Evolutionary conservation across 1,284 basidiomycete genomes (phyloP), one percentile per base, ranked within the genome.

Genomic region (Puccinia polysora): DNA sequence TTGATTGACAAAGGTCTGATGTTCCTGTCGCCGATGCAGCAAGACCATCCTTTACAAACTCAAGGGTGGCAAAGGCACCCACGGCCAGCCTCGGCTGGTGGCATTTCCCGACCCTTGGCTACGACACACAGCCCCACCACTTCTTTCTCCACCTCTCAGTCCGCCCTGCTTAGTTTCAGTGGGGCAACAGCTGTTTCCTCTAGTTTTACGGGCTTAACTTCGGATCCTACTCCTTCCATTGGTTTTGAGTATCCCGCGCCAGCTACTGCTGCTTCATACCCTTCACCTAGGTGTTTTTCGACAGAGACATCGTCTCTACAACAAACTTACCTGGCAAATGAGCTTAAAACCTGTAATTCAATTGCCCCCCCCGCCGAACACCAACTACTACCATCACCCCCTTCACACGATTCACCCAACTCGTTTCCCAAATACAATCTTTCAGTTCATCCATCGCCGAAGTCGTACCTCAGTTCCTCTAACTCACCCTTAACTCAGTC

Each of bases 91-190:
- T 64, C 62, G 18, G 30, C 47, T 20, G 62, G 50, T 30, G 62
- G 62, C 32, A 34, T 64, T 20, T 49, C 62, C 8, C 62, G 10
- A 30, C 15, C 62, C 23, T 36, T 14, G 28, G 25, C 62, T 20
- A 18, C 28, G 32, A 49, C 43, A n/a, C 23, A 25, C 49, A 20
- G 62, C 23, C 47, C 45, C 28, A 50, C 20, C 23, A 36, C 45
- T 36, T 30, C 62, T 32, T 64, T 64, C 49, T 52, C 32, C 34
- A 64, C n/a, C 43, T 28, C 62, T 52, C 62, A 47, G 30, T 63
- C 62, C 8, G 30, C 62, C 7, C 23, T 34, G 7, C 34, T 38
- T 10, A 8, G 32, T 36, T 32, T 30, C 28, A 34, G 18, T 20
- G 43, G 32, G 23, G 25, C 25, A 64, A 30, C 30, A 32, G 18